A percentile compares a stretch with the other conserved stretches of the same genome.
Evolutionary conservation across 1,139 yeast species (phyloP).

Genomic region (Yamadazyma diddensiae): DNA sequence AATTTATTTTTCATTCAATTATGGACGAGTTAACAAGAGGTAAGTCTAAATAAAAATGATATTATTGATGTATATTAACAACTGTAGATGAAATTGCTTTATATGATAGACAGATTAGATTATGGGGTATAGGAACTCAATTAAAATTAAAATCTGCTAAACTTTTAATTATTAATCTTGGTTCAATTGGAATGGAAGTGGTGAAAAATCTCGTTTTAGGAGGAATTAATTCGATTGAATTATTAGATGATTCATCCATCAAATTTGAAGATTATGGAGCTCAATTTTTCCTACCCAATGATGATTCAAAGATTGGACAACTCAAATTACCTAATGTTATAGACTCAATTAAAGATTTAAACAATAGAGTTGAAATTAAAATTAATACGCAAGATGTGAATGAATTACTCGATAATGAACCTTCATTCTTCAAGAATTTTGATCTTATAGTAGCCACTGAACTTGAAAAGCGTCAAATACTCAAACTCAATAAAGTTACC

Average conservation of each 20-base stretch:
- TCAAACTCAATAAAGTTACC: slow-evolving; percentile 49
- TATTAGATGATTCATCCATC: slow-evolving; percentile 59
- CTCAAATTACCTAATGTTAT: slow-evolving; percentile 54
- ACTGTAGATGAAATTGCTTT: slow-evolving; percentile 75
- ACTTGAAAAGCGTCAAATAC: slow-evolving; percentile 39
- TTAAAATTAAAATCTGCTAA: slow-evolving; percentile 71
- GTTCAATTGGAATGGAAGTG: slow-evolving; percentile 75
- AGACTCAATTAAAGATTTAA: slow-evolving; percentile 62
- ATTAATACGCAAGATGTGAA: slow-evolving; percentile 36
- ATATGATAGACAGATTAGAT: slow-evolving; percentile 90
- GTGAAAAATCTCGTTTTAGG: slow-evolving; percentile 85
- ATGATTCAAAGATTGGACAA: slow-evolving; percentile 46
- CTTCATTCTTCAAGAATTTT: slow-evolving; percentile 52
- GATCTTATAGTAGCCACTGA: slow-evolving; percentile 80
- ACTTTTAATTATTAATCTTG: slow-evolving; percentile 63
- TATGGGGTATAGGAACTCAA: slow-evolving; percentile 98
- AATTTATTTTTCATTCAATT: no score
- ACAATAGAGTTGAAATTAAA: slow-evolving; percentile 65
- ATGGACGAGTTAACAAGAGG: slow-evolving; percentile 14
- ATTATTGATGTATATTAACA: slow-evolving; percentile 1
- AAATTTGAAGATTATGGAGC: slow-evolving; percentile 65
- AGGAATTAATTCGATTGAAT: slow-evolving; percentile 76
- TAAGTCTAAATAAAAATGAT: slow-evolving; percentile 7
- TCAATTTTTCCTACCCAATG: slow-evolving; percentile 72
- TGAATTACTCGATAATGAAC: slow-evolving; percentile 19